Conservation (phyloP, 2,329 filamentous ascomycete species). For the Aspergillus sp. region DNA sequence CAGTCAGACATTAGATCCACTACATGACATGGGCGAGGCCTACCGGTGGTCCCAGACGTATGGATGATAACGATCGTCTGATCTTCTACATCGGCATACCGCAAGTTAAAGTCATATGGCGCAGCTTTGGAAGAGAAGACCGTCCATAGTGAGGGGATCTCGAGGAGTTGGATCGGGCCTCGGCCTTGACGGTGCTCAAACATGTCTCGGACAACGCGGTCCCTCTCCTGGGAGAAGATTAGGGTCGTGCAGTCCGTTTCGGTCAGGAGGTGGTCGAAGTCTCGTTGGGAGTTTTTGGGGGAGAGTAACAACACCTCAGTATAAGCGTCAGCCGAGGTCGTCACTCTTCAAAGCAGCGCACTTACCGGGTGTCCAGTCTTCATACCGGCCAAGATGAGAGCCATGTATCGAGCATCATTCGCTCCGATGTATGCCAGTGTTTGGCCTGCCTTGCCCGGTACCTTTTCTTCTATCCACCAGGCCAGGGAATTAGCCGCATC, state of each 20-base stretch:
- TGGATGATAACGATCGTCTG: neutral
- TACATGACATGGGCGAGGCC: neutral
- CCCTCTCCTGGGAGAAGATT: too few relatives aligned
- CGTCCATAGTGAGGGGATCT: too few relatives aligned
- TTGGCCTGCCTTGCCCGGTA: neutral
- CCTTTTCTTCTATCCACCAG: neutral
- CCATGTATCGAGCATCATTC: slow-evolving; percentile 24
- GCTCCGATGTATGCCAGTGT: slow-evolving; percentile 23
- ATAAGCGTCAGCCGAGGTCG: neutral
- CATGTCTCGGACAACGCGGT: too few relatives aligned
- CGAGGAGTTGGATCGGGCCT: too few relatives aligned
- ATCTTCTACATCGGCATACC: too few relatives aligned
- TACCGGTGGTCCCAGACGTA: neutral
- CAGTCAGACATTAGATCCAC: neutral
- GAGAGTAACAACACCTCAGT: neutral
- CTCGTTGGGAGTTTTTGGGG: too few relatives aligned
- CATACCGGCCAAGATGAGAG: slow-evolving; percentile 23
- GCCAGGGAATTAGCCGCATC: neutral
- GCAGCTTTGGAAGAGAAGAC: too few relatives aligned
- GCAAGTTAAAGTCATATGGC: too few relatives aligned
- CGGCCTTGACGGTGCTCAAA: too few relatives aligned
- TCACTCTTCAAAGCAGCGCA: neutral
- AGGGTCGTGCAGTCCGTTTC: too few relatives aligned
- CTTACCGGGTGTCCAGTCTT: slow-evolving; percentile 14
- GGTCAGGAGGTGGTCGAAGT: too few relatives aligned